Percentiles rank a stretch among this genome's conserved stretches.
These are phyloP conservation scores for Phytophthora sansomeana DNA, from an alignment of 352 stramenopile genomes.

Conservation along the genomic window DNA sequence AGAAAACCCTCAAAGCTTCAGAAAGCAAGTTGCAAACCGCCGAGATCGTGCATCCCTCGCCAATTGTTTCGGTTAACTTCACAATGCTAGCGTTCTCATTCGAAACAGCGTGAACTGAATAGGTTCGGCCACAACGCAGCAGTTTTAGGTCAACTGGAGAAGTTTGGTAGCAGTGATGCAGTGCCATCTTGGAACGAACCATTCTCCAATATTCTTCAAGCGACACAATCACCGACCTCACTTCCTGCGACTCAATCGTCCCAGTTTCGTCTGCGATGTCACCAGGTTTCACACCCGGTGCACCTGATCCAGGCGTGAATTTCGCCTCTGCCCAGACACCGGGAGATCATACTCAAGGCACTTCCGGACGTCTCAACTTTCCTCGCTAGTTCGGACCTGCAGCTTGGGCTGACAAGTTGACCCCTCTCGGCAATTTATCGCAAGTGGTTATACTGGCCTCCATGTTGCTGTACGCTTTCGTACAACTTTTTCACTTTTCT, in stretches of 20 bases:
- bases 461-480: conserved; percentile 38
- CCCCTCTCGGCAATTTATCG: conserved; percentile 16
- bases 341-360: neutral
- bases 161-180: neutral
- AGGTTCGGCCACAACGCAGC: neutral
- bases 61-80: too few species aligned
- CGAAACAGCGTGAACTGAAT: neutral
- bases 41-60: too few species aligned
- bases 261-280: neutral
- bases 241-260: neutral
- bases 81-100: neutral
- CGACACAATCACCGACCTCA: neutral
- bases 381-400: neutral
- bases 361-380: neutral
- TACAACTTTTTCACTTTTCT: conserved; percentile 31
- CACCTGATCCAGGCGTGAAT: neutral
- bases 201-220: conserved; percentile 6
- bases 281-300: neutral
- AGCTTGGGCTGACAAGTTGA: neutral
- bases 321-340: neutral
- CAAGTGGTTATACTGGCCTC: conserved; percentile 31
- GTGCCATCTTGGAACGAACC: neutral
- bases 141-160: neutral
- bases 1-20: too few species aligned
- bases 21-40: too few species aligned